Base-by-base conservation (phyloP, 768 basidiomycete genomes). In the Lactifluus subvellereus region DNA sequence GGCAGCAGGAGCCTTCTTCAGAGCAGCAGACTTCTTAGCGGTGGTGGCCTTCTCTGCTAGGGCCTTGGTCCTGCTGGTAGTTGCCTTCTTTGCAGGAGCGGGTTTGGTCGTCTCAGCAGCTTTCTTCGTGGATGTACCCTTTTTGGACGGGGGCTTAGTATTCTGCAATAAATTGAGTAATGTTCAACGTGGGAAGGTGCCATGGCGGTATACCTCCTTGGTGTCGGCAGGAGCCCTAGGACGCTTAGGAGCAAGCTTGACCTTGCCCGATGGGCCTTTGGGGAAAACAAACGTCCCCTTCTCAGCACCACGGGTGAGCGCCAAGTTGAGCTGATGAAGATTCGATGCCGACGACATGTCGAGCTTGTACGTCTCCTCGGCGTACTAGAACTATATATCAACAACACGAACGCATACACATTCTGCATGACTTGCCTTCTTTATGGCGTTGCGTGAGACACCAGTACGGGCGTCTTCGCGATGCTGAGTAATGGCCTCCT, bases 391-490 rank as follows among this genome's bases (percentile, higher is more conserved):
- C 18, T n/a, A 22, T 22, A 61, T 57, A 30, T 45, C 32, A 33
- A 48, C 11, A 42, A 54, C 52, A 57, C 20, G 59, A 56, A 27
- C 9, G 20, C 4, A 27, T n/a, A 20, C 27, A 20, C 20, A 42
- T 22, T 2, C 10, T 5, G 16, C 10, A 7, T 0, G 35, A 67
- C 71, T 27, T 42, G 71, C 75, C 73, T 76, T 76, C 84, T 94
- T 95, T 75, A 94, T 87, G 7, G 80, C 80, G 22, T 78, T 75
- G 53, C 93, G 82, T 14, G 91, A 93, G 43, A 91, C 91, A 63
- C 91, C 91, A 59, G 76, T 68, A 52, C 88, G 84, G 32, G 79
- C 77, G 42, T 89, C 87, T 47, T 86, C 85, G 67, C 82, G 83
- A 72, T 86, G 77, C 38, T 75, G 78, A 59, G 76, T 71, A 72